Evolutionary conservation across 257 asterid species (phyloP), one percentile per base, ranked within the genome.

Genomic region (Nicotiana otophora): DNA sequence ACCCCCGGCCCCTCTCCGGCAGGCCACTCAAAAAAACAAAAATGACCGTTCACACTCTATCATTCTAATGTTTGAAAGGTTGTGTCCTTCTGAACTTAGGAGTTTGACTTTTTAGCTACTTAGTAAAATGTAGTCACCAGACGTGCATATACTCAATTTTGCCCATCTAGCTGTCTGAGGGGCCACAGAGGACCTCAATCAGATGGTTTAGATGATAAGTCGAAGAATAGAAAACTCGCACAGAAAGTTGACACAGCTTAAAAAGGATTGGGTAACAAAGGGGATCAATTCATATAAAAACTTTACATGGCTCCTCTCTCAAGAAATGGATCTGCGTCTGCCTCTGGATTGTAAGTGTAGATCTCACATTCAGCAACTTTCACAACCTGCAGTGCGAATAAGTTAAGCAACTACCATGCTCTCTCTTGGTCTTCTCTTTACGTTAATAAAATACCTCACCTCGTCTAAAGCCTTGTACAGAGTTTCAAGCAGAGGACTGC

Each of bases 231-330:
- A 58, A 46, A 72, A 1, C 78, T 72, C 58, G 2, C 10, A 28
- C 39, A 46, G 36, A 72, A 46, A 23, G 15, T 72, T 48, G 26
- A 48, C 42, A 15, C 15, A 4, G 26, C 14, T 12, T 28, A 80
- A 62, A 62, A 66, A 55, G 8, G 4, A 4, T 5, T 51, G 83
- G 7, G 28, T 30, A 11, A 55, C 80, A 75, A 81, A n/a, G 58
- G 15, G 60, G 79, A 69, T 48, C 15, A n/a, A 46, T 63, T 30
- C 70, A 6, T 55, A 42, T 36, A 70, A 77, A 67, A 60, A 84
- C 66, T 88, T 90, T 84, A 96, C 99, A 96, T 94, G 89, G 98
- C 90, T 89, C 98, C 98, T 86, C 86, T 90, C 86, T 96, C 98
- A 8, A 88, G 90, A 65, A 90, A 91, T 1, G 99, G 99, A 81